Base-by-base conservation (phyloP, 257 asterid genomes). In the Lycium barbarum region DNA sequence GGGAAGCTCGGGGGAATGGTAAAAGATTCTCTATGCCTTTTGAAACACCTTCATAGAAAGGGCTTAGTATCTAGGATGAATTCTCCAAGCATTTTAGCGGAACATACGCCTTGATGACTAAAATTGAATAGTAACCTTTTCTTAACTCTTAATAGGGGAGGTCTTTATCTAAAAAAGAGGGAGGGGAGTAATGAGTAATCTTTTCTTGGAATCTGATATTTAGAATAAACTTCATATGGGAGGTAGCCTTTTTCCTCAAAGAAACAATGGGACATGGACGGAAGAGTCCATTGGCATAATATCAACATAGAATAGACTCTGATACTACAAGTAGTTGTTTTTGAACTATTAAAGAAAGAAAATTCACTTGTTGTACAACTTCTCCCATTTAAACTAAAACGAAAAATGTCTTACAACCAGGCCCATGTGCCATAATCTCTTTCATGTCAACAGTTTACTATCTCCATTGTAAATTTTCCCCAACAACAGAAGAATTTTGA, bases 151-250 rank as follows among this genome's bases (percentile, higher is more conserved):
- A 73, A 73, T 11, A 43, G 7, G 33, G 54, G 35, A 73, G 7
- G 40, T 6, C 38, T 47, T 73, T 73, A 73, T 20, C 20, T 73
- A 73, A 13, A 5, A 73, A 22, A 73, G 81, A 47, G 3, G 36
- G 38, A 73, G 61, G 6, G 20, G 40, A 47, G 81, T 73, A 73
- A 22, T 73, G 40, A 47, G 81, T 73, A 73, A 22, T 73, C 59
- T 73, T 73, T 73, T 45, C 81, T 47, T 73, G 40, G 61, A 20
- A 73, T 47, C 81, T 20, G 13, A 26, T 47, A 73, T 47, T 22
- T 49, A 22, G 81, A 22, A 10, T 74, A 49, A 74, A 74, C 22
- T 43, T 49, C 7, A 49, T 22, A 74, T 20, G n/a, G 36, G 10
- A 70, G 57, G 57, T 45, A 47, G 12, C 61, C 11, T 2, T 66